These are phyloP conservation scores for Ceriops zippeliana DNA, from an alignment of 345 rosid genomes.

Conservation along the genomic window DNA sequence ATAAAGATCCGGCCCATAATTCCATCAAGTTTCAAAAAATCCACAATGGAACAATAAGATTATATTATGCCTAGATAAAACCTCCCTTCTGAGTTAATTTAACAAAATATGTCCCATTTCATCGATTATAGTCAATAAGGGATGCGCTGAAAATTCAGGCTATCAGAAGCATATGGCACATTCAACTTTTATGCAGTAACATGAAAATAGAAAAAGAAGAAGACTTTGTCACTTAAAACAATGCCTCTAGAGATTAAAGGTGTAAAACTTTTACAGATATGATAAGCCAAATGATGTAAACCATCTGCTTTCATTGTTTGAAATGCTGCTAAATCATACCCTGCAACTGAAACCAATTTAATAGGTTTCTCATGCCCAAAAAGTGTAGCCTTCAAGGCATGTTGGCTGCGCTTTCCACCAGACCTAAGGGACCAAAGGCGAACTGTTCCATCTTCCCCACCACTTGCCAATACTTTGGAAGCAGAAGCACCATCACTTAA, in stretches of 20 bases:
- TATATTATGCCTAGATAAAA: not conserved
- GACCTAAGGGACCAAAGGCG: constrained; percentile 70
- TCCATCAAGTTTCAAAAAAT: not conserved
- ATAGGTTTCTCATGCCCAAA: constrained; percentile 60
- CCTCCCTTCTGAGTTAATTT: not conserved
- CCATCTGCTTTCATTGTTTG: constrained; percentile 1
- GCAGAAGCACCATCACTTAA: constrained; percentile 40
- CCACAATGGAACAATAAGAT: not conserved
- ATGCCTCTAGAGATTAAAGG: not conserved
- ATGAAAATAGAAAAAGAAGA: not conserved
- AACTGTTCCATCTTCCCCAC: constrained; percentile 68
- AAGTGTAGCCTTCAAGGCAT: constrained; percentile 56
- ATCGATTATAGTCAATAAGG: not conserved
- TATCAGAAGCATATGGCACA: not conserved
- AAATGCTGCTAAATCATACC: constrained; percentile 35
- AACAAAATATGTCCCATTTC: not conserved
- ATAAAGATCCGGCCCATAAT: too few species aligned
- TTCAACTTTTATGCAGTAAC: not conserved
- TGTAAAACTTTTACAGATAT: not conserved
- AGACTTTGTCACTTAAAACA: too few species aligned
- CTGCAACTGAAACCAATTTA: constrained; percentile 56
- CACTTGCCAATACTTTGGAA: constrained; percentile 52
- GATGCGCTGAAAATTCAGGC: not conserved
- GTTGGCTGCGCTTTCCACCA: constrained; percentile 51
- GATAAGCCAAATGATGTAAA: not conserved